These are phyloP conservation scores for Monilinia laxa DNA, from an alignment of 2,329 filamentous ascomycete species.

Conservation along the genomic window DNA sequence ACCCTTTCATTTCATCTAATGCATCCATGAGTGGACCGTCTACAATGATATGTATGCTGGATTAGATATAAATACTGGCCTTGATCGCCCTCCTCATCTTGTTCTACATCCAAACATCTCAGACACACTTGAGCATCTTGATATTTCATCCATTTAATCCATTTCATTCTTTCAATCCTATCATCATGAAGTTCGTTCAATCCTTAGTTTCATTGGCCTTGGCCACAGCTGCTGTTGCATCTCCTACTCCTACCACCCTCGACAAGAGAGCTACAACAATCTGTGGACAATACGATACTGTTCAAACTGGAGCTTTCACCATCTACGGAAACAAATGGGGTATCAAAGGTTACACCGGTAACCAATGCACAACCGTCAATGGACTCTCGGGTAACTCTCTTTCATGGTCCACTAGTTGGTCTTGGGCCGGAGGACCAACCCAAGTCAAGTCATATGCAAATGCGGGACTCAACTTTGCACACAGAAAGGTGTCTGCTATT, in stretches of 20 bases:
- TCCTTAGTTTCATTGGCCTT: slow-evolving; percentile 21
- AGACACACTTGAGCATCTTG: not conserved
- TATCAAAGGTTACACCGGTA: slow-evolving; percentile 12
- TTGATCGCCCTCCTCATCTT: not conserved
- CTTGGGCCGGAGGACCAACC: slow-evolving; percentile 42
- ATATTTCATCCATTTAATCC: not conserved
- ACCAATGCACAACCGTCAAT: slow-evolving; percentile 45
- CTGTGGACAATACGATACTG: slow-evolving; percentile 34
- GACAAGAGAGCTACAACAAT: slow-evolving; percentile 41
- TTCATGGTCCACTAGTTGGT: slow-evolving; percentile 45
- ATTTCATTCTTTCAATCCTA: not conserved
- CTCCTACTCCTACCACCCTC: slow-evolving; percentile 32
- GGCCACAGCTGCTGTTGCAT: slow-evolving; percentile 18
- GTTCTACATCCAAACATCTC: not conserved
- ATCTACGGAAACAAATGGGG: slow-evolving; percentile 43
- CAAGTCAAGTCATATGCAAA: slow-evolving; percentile 48
- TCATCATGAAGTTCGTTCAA: slow-evolving; percentile 28
- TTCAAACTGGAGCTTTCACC: slow-evolving; percentile 40
- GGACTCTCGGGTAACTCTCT: slow-evolving; percentile 40
- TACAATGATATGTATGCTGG: not conserved
- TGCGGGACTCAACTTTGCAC: slow-evolving; percentile 43
- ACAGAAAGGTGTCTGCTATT: slow-evolving; percentile 42
- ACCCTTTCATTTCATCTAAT: not conserved
- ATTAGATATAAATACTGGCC: slow-evolving; percentile 5
- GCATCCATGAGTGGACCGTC: slow-evolving; percentile 6